These are phyloP conservation scores for Elongisporangium prolatum DNA, from an alignment of 352 stramenopile genomes.

Conservation along the genomic window DNA sequence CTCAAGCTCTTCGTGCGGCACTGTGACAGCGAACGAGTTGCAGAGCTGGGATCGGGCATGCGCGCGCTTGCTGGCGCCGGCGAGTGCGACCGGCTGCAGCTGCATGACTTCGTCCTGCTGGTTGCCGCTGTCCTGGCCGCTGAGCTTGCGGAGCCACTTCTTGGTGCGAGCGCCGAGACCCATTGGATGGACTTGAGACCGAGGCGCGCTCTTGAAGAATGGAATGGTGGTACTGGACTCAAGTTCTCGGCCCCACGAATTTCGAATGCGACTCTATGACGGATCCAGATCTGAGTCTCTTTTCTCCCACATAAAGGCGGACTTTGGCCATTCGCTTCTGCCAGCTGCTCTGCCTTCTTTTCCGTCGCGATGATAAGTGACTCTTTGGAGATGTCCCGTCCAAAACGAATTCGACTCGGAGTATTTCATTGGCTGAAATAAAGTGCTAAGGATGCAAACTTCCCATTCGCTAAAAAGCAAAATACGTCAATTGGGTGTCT, in stretches of 20 bases:
- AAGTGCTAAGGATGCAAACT: not conserved
- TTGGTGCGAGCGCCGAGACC: constrained; percentile 37
- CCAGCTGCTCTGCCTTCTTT: not conserved
- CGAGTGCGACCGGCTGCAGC: constrained; percentile 61
- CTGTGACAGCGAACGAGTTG: constrained; percentile 52
- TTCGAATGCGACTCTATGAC: not conserved
- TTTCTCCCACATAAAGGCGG: not conserved
- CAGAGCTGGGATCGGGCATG: constrained; percentile 47
- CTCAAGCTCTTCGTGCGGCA: constrained; percentile 28
- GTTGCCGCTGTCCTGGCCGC: constrained; percentile 23
- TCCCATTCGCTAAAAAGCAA: not conserved
- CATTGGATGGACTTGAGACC: constrained; percentile 21
- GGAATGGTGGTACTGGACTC: constrained; percentile 7
- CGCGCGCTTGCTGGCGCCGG: constrained; percentile 54
- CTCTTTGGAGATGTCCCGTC: no score
- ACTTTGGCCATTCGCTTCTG: not conserved
- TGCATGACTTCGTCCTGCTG: constrained; percentile 55
- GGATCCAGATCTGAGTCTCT: not conserved
- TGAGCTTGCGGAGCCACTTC: constrained; percentile 43
- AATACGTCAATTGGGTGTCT: not conserved
- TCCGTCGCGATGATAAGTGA: not conserved
- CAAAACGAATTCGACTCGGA: no score
- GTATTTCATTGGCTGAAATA: not conserved
- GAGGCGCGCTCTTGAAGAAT: constrained; percentile 7
- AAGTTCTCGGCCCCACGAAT: not conserved